Percentiles rank a stretch among this genome's conserved stretches.
Conservation (phyloP, 306 rosid genomes). For the Cucurbita ficifolia region DNA sequence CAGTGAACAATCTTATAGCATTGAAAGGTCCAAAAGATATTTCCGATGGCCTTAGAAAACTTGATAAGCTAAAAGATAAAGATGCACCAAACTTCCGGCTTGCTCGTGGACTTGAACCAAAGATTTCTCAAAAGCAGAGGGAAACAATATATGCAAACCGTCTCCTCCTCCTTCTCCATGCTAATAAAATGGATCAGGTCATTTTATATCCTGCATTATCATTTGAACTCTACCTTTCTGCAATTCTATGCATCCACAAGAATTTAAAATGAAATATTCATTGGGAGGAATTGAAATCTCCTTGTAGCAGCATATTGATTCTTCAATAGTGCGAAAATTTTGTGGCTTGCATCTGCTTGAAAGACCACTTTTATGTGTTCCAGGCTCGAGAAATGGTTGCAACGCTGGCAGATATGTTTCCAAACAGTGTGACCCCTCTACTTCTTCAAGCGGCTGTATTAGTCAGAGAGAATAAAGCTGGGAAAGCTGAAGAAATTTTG, state of each 20-base stretch:
- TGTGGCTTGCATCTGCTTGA: slow-evolving; percentile 10
- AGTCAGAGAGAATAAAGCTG: slow-evolving; percentile 93
- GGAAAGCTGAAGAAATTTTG: slow-evolving; percentile 78
- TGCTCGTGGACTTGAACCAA: slow-evolving; percentile 53
- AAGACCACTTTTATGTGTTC: slow-evolving; percentile 4
- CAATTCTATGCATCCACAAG: not conserved
- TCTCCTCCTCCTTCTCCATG: slow-evolving; percentile 79
- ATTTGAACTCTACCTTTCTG: not conserved
- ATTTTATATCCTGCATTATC: not conserved
- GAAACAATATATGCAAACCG: slow-evolving; percentile 76
- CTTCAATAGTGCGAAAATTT: not conserved
- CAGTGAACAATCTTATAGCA: slow-evolving; percentile 74
- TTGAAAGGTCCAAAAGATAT: slow-evolving; percentile 83
- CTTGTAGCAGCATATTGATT: not conserved
- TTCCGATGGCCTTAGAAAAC: slow-evolving; percentile 83
- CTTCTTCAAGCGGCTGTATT: slow-evolving; percentile 46
- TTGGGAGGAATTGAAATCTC: not conserved
- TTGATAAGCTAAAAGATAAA: slow-evolving; percentile 76
- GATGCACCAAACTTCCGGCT: slow-evolving; percentile 59
- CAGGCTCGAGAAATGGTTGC: slow-evolving; percentile 84
- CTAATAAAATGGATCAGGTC: slow-evolving; percentile 88
- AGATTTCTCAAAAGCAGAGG: slow-evolving; percentile 55
- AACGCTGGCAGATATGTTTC: slow-evolving; percentile 60
- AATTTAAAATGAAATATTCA: not conserved
- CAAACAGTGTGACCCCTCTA: slow-evolving; percentile 48